These are phyloP conservation scores for Diaporthe caulivora DNA, from an alignment of 2,329 filamentous ascomycete genomes.

Conservation along the genomic window DNA sequence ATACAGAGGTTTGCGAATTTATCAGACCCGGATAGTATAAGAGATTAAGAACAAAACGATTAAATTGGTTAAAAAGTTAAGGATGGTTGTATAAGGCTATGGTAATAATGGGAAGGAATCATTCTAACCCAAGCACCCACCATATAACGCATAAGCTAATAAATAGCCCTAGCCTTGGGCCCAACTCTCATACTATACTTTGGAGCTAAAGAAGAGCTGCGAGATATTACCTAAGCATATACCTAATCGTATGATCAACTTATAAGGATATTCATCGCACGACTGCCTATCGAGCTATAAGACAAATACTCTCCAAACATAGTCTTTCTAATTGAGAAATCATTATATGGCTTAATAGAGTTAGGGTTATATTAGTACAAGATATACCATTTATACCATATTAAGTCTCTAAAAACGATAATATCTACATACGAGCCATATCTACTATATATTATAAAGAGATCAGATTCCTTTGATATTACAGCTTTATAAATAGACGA, in stretches of 20 bases:
- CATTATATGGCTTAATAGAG: not conserved
- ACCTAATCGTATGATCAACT: too few species aligned
- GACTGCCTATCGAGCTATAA: not conserved
- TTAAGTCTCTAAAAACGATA: not conserved
- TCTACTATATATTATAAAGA: too few species aligned
- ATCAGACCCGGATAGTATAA: not conserved
- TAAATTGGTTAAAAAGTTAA: not conserved
- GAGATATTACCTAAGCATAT: not conserved
- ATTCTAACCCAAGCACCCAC: not conserved
- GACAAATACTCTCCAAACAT: not conserved
- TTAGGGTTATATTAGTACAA: too few species aligned
- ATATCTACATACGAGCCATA: too few species aligned
- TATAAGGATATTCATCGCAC: not conserved
- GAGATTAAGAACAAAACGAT: not conserved
- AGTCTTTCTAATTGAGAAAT: not conserved
- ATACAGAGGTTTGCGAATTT: not conserved
- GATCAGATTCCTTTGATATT: too few species aligned
- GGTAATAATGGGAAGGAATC: not conserved
- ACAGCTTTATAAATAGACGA: too few species aligned
- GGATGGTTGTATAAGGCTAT: not conserved
- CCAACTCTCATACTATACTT: not conserved
- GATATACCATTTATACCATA: too few species aligned
- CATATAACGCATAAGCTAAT: too few species aligned
- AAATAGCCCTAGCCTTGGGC: too few species aligned
- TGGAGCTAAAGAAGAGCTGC: not conserved